These are phyloP conservation scores for Mycena pura DNA, from an alignment of 768 basidiomycete species.

Conservation along the genomic window DNA sequence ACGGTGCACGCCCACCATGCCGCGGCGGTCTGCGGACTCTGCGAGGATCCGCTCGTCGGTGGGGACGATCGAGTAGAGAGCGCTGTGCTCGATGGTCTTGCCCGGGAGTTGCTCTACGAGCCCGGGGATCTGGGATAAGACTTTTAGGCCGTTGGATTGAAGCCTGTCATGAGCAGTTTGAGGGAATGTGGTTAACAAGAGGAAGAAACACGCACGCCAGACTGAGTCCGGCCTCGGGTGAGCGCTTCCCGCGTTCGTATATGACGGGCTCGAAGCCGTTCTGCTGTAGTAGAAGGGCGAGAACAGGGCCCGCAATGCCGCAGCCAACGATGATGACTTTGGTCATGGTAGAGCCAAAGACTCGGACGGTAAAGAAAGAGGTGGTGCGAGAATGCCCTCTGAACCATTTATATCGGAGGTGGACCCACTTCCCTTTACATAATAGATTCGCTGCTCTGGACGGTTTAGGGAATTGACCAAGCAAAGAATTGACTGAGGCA, in stretches of 20 bases:
- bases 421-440: no score
- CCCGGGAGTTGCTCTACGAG: conserved; percentile 34
- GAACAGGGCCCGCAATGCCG: conserved; percentile 48
- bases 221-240: conserved; percentile 37
- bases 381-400: no score
- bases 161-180: conserved; percentile 33
- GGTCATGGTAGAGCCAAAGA: no score
- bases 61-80: conserved; percentile 28
- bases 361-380: no score
- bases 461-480: no score
- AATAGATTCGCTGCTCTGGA: no score
- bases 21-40: no score
- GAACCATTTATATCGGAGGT: no score
- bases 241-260: conserved; percentile 37
- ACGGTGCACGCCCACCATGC: conserved; percentile 40
- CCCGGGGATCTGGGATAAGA: conserved; percentile 36
- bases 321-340: conserved; percentile 47
- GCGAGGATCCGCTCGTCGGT: conserved; percentile 36
- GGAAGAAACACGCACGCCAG: conserved; percentile 33
- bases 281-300: conserved; percentile 44
- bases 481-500: no score
- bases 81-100: conserved; percentile 16
- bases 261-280: conserved; percentile 46
- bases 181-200: neutral
- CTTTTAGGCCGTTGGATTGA: conserved; percentile 36